These are phyloP conservation scores for Yamadazyma triangularis DNA, from an alignment of 1,139 yeast species.

Conservation along the genomic window DNA sequence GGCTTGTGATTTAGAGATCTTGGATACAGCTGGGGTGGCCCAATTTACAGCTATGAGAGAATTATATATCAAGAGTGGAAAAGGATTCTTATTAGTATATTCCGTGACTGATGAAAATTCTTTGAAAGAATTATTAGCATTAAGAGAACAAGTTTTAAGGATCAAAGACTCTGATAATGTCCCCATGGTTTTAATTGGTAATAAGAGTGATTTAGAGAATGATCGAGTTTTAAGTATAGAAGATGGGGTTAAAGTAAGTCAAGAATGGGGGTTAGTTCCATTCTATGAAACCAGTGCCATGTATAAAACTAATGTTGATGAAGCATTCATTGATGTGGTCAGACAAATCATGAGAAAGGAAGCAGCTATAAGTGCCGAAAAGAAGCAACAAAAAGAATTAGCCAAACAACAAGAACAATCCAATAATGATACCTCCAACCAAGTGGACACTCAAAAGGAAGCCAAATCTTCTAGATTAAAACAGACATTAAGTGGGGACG, in stretches of 20 bases:
- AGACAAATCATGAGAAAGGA: conserved; percentile 82
- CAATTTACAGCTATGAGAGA: conserved; percentile 58
- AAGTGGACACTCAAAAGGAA: conserved; percentile 8
- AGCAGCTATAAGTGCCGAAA: conserved; percentile 45
- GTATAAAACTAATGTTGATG: conserved; percentile 84
- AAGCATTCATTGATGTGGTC: conserved; percentile 85
- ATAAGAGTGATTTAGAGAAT: conserved; percentile 75
- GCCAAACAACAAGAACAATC: conserved; percentile 23
- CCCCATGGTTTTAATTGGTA: conserved; percentile 86
- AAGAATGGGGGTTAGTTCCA: conserved; percentile 83
- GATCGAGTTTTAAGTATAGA: conserved; percentile 74
- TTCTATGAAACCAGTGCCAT: conserved; percentile 95
- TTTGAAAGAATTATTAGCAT: conserved; percentile 72
- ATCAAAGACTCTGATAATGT: conserved; percentile 78
- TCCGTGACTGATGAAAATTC: conserved; percentile 87
- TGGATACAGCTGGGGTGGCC: conserved; percentile 51
- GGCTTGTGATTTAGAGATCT: conserved; percentile 73
- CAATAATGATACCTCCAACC: neutral
- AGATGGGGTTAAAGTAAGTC: conserved; percentile 79
- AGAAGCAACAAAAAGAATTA: conserved; percentile 42
- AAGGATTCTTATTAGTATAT: conserved; percentile 83
- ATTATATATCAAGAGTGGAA: conserved; percentile 78
- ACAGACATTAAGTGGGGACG: conserved; percentile 12
- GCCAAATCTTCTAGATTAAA: conserved; percentile 9
- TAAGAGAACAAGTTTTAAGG: conserved; percentile 83